Evolutionary conservation across 164 flowering plant genomes (phyloP).

Genomic region (Cinnamomum micranthum): DNA sequence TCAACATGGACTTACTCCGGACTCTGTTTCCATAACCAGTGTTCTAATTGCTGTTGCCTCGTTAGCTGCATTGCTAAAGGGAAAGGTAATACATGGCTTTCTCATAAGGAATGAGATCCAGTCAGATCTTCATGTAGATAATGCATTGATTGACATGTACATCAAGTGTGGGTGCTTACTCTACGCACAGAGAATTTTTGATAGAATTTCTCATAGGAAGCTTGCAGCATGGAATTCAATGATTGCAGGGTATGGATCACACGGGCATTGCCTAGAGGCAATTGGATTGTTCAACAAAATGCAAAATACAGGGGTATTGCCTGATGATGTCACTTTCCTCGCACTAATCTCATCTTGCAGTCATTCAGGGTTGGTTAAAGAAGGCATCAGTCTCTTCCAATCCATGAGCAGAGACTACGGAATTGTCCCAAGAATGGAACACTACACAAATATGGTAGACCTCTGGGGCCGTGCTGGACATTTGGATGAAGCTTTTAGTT

Average conservation of each 20-base stretch:
- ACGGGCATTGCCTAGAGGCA: conserved; percentile 43
- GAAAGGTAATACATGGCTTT: conserved; percentile 48
- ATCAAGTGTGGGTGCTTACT: conserved; percentile 48
- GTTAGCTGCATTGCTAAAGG: conserved; percentile 38
- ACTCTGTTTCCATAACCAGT: conserved; percentile 41
- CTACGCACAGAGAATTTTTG: conserved; percentile 32
- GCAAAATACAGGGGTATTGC: conserved; percentile 28
- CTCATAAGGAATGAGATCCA: conserved; percentile 31
- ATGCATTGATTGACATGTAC: conserved; percentile 55
- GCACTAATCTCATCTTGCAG: conserved; percentile 58
- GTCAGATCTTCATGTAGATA: conserved; percentile 41
- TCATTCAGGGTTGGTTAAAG: conserved; percentile 47
- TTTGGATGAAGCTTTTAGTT: conserved; percentile 44
- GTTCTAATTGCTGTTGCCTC: conserved; percentile 45
- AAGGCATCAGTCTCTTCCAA: conserved; percentile 39
- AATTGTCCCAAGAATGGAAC: conserved; percentile 50
- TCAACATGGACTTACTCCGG: conserved; percentile 32
- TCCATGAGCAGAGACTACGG: conserved; percentile 38
- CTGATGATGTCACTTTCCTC: conserved; percentile 51
- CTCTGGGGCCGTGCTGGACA: conserved; percentile 55
- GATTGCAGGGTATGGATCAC: conserved; percentile 55
- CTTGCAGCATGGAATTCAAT: conserved; percentile 55
- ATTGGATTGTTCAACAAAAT: conserved; percentile 37
- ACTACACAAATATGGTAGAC: conserved; percentile 50
- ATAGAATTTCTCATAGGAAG: conserved; percentile 29